These are phyloP conservation scores for Penicillium rolfsii DNA, from an alignment of 2,329 filamentous ascomycete species.

Conservation along the genomic window DNA sequence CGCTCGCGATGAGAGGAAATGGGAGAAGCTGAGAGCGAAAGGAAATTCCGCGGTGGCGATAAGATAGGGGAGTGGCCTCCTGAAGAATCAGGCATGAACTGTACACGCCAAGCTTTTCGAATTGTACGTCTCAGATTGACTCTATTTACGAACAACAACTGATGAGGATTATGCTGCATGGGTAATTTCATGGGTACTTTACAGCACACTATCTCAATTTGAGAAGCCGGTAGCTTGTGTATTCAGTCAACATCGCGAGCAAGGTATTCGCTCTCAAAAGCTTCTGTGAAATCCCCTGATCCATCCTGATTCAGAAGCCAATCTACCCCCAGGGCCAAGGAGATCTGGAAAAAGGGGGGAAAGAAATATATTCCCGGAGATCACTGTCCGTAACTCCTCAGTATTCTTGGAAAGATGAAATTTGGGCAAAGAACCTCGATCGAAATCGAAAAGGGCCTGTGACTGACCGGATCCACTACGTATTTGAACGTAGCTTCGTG, in stretches of 20 bases:
- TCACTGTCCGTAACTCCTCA: neutral
- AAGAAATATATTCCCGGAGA: constrained; percentile 3
- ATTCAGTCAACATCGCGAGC: neutral
- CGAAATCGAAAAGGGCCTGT: constrained; percentile 26
- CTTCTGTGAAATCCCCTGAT: constrained; percentile 25
- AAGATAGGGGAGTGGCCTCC: constrained; percentile 1
- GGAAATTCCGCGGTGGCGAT: constrained; percentile 9
- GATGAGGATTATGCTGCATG: too few species aligned
- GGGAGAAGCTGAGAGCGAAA: neutral
- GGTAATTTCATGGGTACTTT: neutral
- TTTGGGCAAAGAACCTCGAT: constrained; percentile 21
- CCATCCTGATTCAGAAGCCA: constrained; percentile 28
- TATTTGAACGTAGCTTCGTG: constrained; percentile 9
- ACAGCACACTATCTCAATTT: neutral
- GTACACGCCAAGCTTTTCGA: neutral
- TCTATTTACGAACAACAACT: neutral
- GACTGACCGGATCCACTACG: constrained; percentile 21
- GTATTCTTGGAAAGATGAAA: neutral
- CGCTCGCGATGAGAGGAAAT: neutral
- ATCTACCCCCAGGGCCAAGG: constrained; percentile 8
- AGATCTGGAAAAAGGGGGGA: constrained; percentile 11
- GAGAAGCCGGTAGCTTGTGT: neutral
- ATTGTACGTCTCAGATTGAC: too few species aligned
- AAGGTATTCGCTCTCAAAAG: too few species aligned
- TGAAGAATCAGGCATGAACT: neutral